Percentiles rank a stretch among this genome's conserved stretches.
These are phyloP conservation scores for Apophysomyces elegans DNA, from an alignment of 371 early-diverging fungal species.

Conservation along the genomic window DNA sequence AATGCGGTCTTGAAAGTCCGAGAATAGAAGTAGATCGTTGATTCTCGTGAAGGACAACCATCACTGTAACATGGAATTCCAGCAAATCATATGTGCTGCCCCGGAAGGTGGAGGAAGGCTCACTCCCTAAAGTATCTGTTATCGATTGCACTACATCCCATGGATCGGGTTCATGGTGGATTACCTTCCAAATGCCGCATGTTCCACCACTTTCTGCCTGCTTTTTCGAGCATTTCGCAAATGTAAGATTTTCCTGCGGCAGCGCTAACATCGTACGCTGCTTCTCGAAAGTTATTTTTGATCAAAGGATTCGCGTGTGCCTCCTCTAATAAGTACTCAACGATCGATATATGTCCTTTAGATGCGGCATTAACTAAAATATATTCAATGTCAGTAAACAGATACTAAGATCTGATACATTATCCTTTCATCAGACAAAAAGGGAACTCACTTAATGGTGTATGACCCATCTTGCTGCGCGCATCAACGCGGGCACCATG, in stretches of 20 bases:
- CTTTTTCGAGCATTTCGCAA: slow-evolving; percentile 67
- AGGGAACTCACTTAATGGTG: slow-evolving; percentile 71
- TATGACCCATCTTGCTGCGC: slow-evolving; percentile 67
- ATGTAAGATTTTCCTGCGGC: slow-evolving; percentile 58
- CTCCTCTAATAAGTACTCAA: slow-evolving; percentile 63
- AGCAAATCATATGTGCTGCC: slow-evolving; percentile 48
- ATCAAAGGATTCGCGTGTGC: slow-evolving; percentile 65
- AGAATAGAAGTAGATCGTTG: slow-evolving; percentile 60
- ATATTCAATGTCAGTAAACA: not conserved
- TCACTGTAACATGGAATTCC: slow-evolving; percentile 60
- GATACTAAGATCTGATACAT: not conserved
- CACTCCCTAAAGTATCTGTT: not conserved
- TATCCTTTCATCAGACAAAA: not conserved
- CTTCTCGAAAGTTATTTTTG: slow-evolving; percentile 71
- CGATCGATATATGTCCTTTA: slow-evolving; percentile 66
- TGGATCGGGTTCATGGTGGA: too few relatives aligned
- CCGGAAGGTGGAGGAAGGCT: not conserved
- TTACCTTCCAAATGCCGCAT: slow-evolving; percentile 37
- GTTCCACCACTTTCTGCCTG: slow-evolving; percentile 55
- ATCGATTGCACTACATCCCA: not conserved
- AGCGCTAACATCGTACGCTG: slow-evolving; percentile 85
- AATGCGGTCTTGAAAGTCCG: slow-evolving; percentile 49
- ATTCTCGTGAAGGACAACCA: slow-evolving; percentile 66
- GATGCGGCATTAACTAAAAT: slow-evolving; percentile 75
- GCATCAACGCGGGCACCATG: slow-evolving; percentile 62